Base-by-base conservation (phyloP, 2,329 filamentous ascomycete species). In the Trichophyton verrucosum region DNA sequence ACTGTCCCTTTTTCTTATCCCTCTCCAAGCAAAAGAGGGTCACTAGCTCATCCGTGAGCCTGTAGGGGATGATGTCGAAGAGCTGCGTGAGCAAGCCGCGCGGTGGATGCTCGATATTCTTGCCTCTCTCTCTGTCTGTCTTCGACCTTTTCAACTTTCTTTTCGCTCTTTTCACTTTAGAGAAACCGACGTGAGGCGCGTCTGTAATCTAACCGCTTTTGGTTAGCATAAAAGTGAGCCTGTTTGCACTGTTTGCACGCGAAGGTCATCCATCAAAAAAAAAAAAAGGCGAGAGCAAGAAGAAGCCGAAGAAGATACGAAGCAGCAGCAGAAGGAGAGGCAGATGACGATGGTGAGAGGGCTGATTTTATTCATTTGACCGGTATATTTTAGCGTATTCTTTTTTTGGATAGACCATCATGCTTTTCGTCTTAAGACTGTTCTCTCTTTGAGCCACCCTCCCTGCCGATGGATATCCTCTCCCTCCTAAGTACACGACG, bases 171-270 rank as follows among this genome's bases (percentile, higher is more conserved):
- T 51, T 24, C 24, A 20, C 9, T 22, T 51, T 27, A 27, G 3
- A 51, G 33, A 55, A 55, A 55, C 15, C 30, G 51, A 55, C 51
- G 51, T 55, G 51, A 55, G 33, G 51, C 51, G 51, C 51, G 51
- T 55, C 27, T 36, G 17, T 15, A 55, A 55, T 55, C 51, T 55
- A 55, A 27, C 51, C 27, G 51, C 51, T 36, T 55, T 20, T 33
- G 17, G 51, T 4, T 27, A 33, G 22, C 20, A 1, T 3, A 3
- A 9, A 53, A 9, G 27, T 11, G 8, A 36, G 51, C 1, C 3
- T 17, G 51, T 55, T 55, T 55, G 51, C 51, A 36, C 51, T 55
- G 51, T 55, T 55, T 55, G 51, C 8, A 55, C 17, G 11, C 36
- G 33, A 55, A 55, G 51, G 51, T 55, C 51, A 55, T 51, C 13